A percentile compares a stretch with the other conserved stretches of the same genome.
phyloP scores from a whole-genome alignment of 129 eudicot species.

The Flaveria trinervia region DNA sequence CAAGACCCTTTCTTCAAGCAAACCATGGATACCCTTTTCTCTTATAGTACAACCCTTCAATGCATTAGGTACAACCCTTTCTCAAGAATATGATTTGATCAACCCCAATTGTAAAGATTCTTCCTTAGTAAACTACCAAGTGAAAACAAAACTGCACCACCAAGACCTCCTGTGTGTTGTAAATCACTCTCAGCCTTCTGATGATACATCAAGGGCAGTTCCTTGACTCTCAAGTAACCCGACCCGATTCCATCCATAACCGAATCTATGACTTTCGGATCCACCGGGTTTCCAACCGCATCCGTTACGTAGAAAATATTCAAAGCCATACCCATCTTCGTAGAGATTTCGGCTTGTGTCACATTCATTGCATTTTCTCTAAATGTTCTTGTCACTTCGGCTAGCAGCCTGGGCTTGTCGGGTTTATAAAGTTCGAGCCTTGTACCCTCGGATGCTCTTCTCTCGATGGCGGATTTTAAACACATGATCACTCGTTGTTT shows the following conservation, averaged over 20 bases:
- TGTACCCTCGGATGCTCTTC: conserved; percentile 91
- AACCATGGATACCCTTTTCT: background rate
- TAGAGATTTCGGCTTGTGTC: conserved; percentile 84
- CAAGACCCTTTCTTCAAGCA: conserved; percentile 16
- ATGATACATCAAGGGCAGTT: conserved; percentile 49
- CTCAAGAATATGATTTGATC: conserved; percentile 72
- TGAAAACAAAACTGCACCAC: conserved; percentile 71
- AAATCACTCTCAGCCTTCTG: conserved; percentile 45
- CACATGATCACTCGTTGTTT: conserved; percentile 79
- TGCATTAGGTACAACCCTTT: background rate
- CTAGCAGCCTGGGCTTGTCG: conserved; percentile 70
- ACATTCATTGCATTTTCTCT: conserved; percentile 90
- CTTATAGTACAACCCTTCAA: conserved; percentile 3
- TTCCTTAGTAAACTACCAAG: conserved; percentile 77
- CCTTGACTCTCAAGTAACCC: conserved; percentile 67
- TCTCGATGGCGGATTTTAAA: conserved; percentile 66
- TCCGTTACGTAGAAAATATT: conserved; percentile 79
- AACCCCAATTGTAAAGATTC: conserved; percentile 77
- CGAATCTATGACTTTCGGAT: conserved; percentile 56
- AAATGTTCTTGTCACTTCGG: conserved; percentile 82
- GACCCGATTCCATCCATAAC: conserved; percentile 66
- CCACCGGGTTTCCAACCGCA: conserved; percentile 56
- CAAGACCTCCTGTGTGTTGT: conserved; percentile 35
- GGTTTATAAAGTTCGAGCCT: conserved; percentile 55
- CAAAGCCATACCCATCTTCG: conserved; percentile 50